These are phyloP conservation scores for Dendrobium officinale DNA, from an alignment of 106 monocot genomes.

Conservation along the genomic window DNA sequence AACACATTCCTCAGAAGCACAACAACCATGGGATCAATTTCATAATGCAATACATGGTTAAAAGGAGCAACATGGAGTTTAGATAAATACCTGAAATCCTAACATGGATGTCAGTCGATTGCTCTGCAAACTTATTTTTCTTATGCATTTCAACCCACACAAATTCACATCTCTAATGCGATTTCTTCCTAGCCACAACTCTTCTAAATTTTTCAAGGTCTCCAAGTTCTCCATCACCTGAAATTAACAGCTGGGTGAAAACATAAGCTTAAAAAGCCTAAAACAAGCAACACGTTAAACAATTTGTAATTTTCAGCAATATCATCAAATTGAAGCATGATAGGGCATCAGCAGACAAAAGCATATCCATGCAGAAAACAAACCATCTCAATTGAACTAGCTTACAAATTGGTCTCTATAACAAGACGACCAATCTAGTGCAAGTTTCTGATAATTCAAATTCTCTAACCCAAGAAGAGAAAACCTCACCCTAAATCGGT, in stretches of 20 bases:
- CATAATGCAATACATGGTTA: neutral
- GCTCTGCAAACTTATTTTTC: slow-evolving; percentile 89
- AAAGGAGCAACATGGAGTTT: neutral
- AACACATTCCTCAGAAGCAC: slow-evolving; percentile 59
- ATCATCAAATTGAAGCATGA: neutral
- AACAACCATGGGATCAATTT: slow-evolving; percentile 4
- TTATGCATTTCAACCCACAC: slow-evolving; percentile 75
- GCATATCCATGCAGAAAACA: neutral
- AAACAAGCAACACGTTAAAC: neutral
- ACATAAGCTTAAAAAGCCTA: neutral
- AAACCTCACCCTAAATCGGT: slow-evolving; percentile 67
- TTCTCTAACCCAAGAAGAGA: neutral
- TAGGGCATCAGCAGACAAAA: neutral
- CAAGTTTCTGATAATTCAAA: neutral
- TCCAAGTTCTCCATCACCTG: slow-evolving; percentile 91
- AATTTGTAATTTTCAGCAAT: neutral
- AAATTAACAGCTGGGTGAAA: neutral
- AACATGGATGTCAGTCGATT: slow-evolving; percentile 83
- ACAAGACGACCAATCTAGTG: neutral
- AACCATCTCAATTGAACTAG: neutral
- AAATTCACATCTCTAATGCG: slow-evolving; percentile 74
- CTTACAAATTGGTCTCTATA: neutral
- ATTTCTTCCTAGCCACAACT: slow-evolving; percentile 89
- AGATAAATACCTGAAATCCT: slow-evolving; percentile 64
- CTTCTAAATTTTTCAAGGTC: slow-evolving; percentile 68